Conservation (phyloP, 768 basidiomycete genomes). For the Russula ochroleuca region DNA sequence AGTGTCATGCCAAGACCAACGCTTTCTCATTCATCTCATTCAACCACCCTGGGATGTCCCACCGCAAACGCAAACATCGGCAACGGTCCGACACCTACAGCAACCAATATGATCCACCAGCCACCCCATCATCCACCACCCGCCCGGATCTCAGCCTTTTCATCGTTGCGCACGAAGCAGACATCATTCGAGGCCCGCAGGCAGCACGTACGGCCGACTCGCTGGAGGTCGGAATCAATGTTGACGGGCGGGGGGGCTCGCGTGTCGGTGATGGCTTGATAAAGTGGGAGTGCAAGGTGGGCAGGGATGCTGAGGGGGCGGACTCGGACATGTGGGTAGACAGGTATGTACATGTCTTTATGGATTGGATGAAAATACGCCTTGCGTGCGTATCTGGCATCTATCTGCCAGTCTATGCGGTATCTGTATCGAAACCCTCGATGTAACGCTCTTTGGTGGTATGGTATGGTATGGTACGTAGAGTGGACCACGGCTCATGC, state of each 20-base stretch:
- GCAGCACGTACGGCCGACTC: slow-evolving; percentile 39
- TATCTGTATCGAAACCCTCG: background rate
- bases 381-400: background rate
- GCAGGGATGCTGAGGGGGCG: slow-evolving; percentile 2
- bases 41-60: slow-evolving; percentile 11
- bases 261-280: slow-evolving; percentile 38
- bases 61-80: slow-evolving; percentile 29
- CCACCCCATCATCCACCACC: background rate
- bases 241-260: slow-evolving; percentile 21
- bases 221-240: slow-evolving; percentile 33
- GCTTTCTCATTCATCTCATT: background rate
- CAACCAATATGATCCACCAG: slow-evolving; percentile 3
- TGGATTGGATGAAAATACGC: background rate
- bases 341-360: slow-evolving; percentile 56
- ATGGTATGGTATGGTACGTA: background rate
- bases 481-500: background rate
- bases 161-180: slow-evolving; percentile 74
- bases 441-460: background rate
- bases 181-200: slow-evolving; percentile 53
- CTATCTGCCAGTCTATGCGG: background rate
- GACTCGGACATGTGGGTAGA: slow-evolving; percentile 60
- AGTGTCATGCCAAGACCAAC: too few species aligned
- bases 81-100: slow-evolving; percentile 4
- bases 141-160: slow-evolving; percentile 29
- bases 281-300: slow-evolving; percentile 15